Evolutionary conservation across 2,329 filamentous ascomycete genomes (phyloP).

Genomic region (Epichloe sibirici): DNA sequence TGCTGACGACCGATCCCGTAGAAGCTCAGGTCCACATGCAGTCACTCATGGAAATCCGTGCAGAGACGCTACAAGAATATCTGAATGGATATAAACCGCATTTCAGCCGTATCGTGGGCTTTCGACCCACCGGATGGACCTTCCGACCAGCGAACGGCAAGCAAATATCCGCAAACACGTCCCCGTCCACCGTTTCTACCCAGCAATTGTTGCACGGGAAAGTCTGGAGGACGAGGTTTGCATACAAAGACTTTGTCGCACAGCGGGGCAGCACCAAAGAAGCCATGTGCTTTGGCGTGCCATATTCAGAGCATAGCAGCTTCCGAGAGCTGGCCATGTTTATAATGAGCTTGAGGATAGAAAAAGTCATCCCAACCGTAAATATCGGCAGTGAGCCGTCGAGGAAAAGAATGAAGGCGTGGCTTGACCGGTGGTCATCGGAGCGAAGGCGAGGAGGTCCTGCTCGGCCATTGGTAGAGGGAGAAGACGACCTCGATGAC

Average conservation of each 20-base stretch:
- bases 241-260: slow-evolving; percentile 58
- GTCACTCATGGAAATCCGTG: slow-evolving; percentile 82
- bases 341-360: slow-evolving; percentile 73
- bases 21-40: slow-evolving; percentile 98
- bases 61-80: slow-evolving; percentile 85
- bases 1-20: slow-evolving; percentile 67
- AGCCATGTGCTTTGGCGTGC: slow-evolving; percentile 82
- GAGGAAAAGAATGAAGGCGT: slow-evolving; percentile 49
- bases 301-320: slow-evolving; percentile 90
- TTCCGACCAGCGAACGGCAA: slow-evolving; percentile 56
- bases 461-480: slow-evolving; percentile 31
- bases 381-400: slow-evolving; percentile 56
- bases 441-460: slow-evolving; percentile 46
- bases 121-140: slow-evolving; percentile 89
- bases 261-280: slow-evolving; percentile 80
- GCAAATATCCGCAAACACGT: slow-evolving; percentile 40
- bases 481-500: slow-evolving; percentile 20
- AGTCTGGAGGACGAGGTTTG: slow-evolving; percentile 67
- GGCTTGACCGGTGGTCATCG: slow-evolving; percentile 50
- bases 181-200: slow-evolving; percentile 37
- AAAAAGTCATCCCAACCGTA: slow-evolving; percentile 85
- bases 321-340: slow-evolving; percentile 94
- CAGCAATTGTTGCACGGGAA: slow-evolving; percentile 41
- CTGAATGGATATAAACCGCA: slow-evolving; percentile 66
- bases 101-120: slow-evolving; percentile 79